Evolutionary conservation across 306 rosid genomes (phyloP).

Genomic region (Vigna unguiculata): DNA sequence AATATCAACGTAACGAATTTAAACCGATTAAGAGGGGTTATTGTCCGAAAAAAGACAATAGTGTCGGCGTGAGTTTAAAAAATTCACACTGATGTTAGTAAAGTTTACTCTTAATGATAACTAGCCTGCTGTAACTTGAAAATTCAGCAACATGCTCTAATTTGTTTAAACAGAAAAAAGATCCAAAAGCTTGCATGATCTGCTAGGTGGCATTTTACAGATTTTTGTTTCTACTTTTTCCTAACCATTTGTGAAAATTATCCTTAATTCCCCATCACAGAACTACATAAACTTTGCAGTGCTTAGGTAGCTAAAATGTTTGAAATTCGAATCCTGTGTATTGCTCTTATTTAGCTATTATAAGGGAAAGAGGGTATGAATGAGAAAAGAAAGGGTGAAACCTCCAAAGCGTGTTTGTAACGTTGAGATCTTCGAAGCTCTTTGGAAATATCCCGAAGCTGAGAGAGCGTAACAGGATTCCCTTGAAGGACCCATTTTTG

Average conservation of each 20-base stretch:
- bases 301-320: background rate
- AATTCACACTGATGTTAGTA: background rate
- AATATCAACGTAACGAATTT: background rate
- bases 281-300: background rate
- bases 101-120: background rate
- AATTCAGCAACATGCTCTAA: conserved; percentile 13
- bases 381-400: conserved; percentile 40
- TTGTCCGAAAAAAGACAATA: background rate
- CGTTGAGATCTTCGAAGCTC: conserved; percentile 84
- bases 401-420: conserved; percentile 97
- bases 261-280: conserved; percentile 16
- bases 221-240: background rate
- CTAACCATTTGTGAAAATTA: background rate
- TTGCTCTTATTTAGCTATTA: conserved; percentile 13
- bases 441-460: conserved; percentile 79
- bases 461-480: conserved; percentile 60
- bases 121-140: background rate
- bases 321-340: conserved; percentile 5
- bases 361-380: background rate
- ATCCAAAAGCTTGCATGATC: conserved; percentile 17
- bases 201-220: background rate
- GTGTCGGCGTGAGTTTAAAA: background rate
- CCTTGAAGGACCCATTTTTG: conserved; percentile 85
- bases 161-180: background rate
- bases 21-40: background rate